phyloP scores from a whole-genome alignment of 73 alveolate genomes.

The Paramecium tetraurelia region DNA sequence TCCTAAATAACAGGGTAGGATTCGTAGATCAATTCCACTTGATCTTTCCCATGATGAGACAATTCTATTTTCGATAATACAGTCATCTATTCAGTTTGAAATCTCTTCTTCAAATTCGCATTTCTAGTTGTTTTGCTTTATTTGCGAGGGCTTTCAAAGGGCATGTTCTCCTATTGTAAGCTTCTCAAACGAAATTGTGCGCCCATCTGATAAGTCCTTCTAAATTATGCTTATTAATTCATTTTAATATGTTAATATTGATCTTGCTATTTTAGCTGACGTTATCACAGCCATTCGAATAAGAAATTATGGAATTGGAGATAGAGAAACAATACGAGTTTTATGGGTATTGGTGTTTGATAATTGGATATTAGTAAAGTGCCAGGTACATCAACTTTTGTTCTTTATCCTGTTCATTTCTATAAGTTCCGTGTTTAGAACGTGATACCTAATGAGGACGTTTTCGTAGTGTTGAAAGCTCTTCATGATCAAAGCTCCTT shows the following conservation, averaged over 20 bases:
- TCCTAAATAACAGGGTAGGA: background rate
- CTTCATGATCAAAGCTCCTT: background rate
- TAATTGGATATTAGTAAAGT: background rate
- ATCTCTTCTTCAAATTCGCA: background rate
- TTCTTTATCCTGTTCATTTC: background rate
- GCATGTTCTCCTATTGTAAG: background rate
- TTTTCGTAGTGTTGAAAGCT: background rate
- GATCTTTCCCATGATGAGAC: background rate
- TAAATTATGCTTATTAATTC: background rate
- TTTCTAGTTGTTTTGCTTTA: background rate
- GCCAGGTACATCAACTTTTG: background rate
- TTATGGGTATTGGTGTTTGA: background rate
- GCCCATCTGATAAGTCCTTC: background rate
- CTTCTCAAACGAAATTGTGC: background rate
- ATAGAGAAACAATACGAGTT: conserved; percentile 20
- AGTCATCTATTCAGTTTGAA: background rate
- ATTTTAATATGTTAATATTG: background rate
- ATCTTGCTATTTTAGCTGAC: background rate
- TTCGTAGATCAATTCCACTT: background rate
- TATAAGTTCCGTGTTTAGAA: background rate
- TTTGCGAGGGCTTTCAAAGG: background rate
- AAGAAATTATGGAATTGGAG: background rate
- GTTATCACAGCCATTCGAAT: background rate
- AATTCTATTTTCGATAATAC: background rate
- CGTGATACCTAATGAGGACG: background rate